Conservation (phyloP, 441 rosid species). For the Omphalea diandra region DNA sequence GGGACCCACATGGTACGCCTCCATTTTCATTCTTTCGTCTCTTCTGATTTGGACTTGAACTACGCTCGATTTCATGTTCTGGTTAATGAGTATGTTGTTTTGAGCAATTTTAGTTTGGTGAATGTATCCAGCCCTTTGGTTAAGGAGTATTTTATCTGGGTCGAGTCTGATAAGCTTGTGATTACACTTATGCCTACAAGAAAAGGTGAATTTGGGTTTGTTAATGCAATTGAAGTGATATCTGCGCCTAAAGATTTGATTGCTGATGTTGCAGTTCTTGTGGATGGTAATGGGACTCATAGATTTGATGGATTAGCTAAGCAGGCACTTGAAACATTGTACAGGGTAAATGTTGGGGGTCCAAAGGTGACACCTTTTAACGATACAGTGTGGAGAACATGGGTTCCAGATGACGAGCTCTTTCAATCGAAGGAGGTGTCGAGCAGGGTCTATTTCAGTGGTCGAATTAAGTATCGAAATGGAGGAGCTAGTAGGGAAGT, state of each 20-base stretch:
- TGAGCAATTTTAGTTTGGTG: slow-evolving; percentile 56
- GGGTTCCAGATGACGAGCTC: slow-evolving; percentile 70
- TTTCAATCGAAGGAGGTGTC: slow-evolving; percentile 43
- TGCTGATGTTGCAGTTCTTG: slow-evolving; percentile 46
- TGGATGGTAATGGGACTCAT: slow-evolving; percentile 38
- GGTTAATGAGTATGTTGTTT: slow-evolving; percentile 49
- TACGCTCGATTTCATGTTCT: slow-evolving; percentile 59
- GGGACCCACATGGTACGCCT: slow-evolving; percentile 73
- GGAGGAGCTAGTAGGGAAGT: slow-evolving; percentile 82
- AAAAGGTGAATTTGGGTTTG: slow-evolving; percentile 54
- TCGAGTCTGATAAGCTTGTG: slow-evolving; percentile 45
- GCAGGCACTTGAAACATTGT: slow-evolving; percentile 55
- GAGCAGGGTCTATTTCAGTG: slow-evolving; percentile 39
- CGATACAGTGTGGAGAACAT: slow-evolving; percentile 77
- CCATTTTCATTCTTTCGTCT: slow-evolving; percentile 50
- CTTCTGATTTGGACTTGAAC: slow-evolving; percentile 35
- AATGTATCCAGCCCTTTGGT: slow-evolving; percentile 34
- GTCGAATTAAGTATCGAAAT: slow-evolving; percentile 54
- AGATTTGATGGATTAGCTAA: slow-evolving; percentile 41
- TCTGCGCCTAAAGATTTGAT: slow-evolving; percentile 86
- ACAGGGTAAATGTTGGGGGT: slow-evolving; percentile 73
- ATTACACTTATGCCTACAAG: slow-evolving; percentile 50
- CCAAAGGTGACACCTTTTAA: slow-evolving; percentile 71
- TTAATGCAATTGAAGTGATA: slow-evolving; percentile 81
- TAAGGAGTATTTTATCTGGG: slow-evolving; percentile 64